A percentile compares a stretch with the other conserved stretches of the same genome.
Evolutionary conservation across 305 asterid genomes (phyloP).

Genomic region (Caryopteris hybrid): DNA sequence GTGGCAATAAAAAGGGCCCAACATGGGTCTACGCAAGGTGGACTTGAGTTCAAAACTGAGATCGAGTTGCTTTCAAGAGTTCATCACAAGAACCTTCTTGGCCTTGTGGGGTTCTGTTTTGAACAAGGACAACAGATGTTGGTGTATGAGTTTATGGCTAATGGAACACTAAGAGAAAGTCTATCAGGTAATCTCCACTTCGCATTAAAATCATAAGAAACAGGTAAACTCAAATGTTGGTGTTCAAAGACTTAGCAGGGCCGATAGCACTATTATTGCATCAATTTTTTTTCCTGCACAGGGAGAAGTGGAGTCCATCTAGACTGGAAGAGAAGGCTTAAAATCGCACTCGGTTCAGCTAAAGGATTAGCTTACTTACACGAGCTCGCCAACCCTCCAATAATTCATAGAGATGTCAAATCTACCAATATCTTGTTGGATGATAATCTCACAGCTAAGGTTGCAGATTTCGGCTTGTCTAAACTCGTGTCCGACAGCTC

Average conservation of each 20-base stretch:
- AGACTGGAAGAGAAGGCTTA: conserved; percentile 85
- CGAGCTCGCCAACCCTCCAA: conserved; percentile 90
- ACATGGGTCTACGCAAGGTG: conserved; percentile 83
- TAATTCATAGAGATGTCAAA: conserved; percentile 84
- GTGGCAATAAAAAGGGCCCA: conserved; percentile 87
- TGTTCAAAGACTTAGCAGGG: background rate
- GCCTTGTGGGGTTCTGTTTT: conserved; percentile 88
- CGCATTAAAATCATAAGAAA: background rate
- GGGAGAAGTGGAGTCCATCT: conserved; percentile 71
- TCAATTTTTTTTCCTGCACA: conserved; percentile 17
- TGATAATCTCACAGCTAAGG: conserved; percentile 84
- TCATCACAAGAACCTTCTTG: conserved; percentile 93
- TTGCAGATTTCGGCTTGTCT: conserved; percentile 92
- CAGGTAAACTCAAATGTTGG: background rate
- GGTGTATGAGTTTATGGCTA: conserved; percentile 85
- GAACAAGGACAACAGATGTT: conserved; percentile 94
- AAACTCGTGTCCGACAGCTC: conserved; percentile 80
- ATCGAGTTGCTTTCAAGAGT: conserved; percentile 94
- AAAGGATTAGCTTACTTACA: conserved; percentile 92
- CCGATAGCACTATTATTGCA: background rate
- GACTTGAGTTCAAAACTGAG: conserved; percentile 89
- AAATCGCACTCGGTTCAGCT: conserved; percentile 86
- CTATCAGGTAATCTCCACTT: conserved; percentile 46
- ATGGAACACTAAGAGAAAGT: conserved; percentile 77
- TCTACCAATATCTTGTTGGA: conserved; percentile 81